These are phyloP conservation scores for Coemansia brasiliensis DNA, from an alignment of 192 early-diverging fungal species.

Conservation along the genomic window DNA sequence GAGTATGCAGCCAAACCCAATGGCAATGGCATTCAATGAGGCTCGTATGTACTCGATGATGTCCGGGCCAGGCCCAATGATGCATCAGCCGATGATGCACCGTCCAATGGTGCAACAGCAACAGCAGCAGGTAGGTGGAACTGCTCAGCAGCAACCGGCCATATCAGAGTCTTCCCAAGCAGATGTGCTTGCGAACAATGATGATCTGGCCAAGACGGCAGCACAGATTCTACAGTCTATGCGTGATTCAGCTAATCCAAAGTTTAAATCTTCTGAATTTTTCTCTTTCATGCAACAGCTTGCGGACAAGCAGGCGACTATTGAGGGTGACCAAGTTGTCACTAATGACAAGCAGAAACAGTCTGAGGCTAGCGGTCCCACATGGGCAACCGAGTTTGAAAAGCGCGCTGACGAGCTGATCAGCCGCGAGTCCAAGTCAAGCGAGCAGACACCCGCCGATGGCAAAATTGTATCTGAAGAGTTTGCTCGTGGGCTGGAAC, in stretches of 20 bases:
- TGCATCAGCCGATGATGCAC: conserved; percentile 10
- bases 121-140: conserved; percentile 40
- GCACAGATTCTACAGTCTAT: conserved; percentile 78
- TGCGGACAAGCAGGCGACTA: conserved; percentile 80
- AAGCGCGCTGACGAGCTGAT: conserved; percentile 58
- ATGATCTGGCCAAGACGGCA: conserved; percentile 80
- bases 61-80: conserved; percentile 32
- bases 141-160: conserved; percentile 32
- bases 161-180: not conserved
- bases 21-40: conserved; percentile 68
- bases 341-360: conserved; percentile 38
- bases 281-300: conserved; percentile 91
- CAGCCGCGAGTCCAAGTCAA: conserved; percentile 42
- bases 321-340: conserved; percentile 85
- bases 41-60: conserved; percentile 57
- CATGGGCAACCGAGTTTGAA: conserved; percentile 74
- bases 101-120: conserved; percentile 29
- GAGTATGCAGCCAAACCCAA: conserved; percentile 24
- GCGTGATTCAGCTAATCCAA: conserved; percentile 76
- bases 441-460: conserved; percentile 40
- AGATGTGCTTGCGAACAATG: conserved; percentile 13
- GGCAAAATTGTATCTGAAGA: conserved; percentile 60
- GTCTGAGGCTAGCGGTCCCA: conserved; percentile 43
- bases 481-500: conserved; percentile 59
- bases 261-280: conserved; percentile 91